Conservation (phyloP, 164 flowering plant genomes). For the Sedum album region DNA sequence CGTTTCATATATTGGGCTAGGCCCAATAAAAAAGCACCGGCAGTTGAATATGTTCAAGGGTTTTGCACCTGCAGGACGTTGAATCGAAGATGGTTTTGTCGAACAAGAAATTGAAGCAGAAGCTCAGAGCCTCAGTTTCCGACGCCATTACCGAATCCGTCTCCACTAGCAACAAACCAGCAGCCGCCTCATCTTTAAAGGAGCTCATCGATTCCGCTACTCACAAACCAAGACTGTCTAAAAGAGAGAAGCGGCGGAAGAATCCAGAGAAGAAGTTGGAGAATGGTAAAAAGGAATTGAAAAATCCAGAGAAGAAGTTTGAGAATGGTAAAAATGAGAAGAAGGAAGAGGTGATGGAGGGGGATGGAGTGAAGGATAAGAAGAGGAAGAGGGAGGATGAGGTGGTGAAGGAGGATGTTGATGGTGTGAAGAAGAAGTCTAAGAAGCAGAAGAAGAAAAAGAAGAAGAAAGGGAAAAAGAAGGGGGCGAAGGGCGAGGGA, state of each 20-base stretch:
- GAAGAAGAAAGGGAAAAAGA: conserved; percentile 19
- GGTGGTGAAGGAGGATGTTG: conserved; percentile 12
- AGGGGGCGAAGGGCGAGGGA: conserved; percentile 15
- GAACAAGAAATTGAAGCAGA: conserved; percentile 79
- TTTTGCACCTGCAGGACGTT: not conserved
- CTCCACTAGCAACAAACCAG: not conserved
- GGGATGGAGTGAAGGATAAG: conserved; percentile 12
- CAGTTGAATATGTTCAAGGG: not conserved
- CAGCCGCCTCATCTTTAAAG: conserved; percentile 26
- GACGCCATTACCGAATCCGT: conserved; percentile 27
- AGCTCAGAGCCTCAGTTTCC: conserved; percentile 37
- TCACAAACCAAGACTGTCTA: conserved; percentile 50
- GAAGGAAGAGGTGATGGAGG: not conserved
- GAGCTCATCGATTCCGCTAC: conserved; percentile 29
- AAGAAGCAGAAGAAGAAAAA: conserved; percentile 19
- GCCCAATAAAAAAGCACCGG: not conserved
- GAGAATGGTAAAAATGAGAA: not conserved
- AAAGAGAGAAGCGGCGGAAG: conserved; percentile 56
- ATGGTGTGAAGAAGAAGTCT: conserved; percentile 7
- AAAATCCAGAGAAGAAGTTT: not conserved
- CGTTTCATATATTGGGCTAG: too few relatives aligned
- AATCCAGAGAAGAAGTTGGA: too few relatives aligned
- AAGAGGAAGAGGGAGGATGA: conserved; percentile 27
- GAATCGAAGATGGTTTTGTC: conserved; percentile 56
- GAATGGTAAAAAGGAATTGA: too few relatives aligned